Conservation (phyloP, 2,329 filamentous ascomycete species). For the Verticillium nubilum region DNA sequence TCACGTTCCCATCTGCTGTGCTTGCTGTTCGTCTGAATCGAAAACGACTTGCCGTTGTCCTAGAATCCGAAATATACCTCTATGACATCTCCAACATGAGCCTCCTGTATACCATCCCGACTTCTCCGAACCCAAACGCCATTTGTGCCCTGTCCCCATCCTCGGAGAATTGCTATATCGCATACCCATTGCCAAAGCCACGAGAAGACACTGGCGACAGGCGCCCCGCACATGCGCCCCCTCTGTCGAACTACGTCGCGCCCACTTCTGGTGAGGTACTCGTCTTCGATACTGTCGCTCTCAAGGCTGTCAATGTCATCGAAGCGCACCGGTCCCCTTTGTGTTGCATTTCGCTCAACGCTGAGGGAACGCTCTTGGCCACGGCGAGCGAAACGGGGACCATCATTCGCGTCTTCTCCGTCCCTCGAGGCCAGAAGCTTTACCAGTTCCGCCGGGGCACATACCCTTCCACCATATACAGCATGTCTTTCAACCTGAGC, state of each 20-base stretch:
- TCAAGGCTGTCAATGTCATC: slow-evolving; percentile 92
- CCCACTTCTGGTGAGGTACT: slow-evolving; percentile 89
- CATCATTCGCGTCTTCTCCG: slow-evolving; percentile 91
- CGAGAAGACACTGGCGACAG: slow-evolving; percentile 53
- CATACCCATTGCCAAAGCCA: slow-evolving; percentile 79
- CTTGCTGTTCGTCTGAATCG: slow-evolving; percentile 90
- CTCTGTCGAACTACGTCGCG: slow-evolving; percentile 68
- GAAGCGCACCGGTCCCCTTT: slow-evolving; percentile 91
- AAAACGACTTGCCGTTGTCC: slow-evolving; percentile 85
- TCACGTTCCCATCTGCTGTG: slow-evolving; percentile 96
- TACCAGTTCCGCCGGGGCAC: slow-evolving; percentile 95
- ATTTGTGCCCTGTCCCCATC: slow-evolving; percentile 92
- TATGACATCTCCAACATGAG: slow-evolving; percentile 99
- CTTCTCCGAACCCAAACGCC: slow-evolving; percentile 85
- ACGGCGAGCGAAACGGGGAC: slow-evolving; percentile 97
- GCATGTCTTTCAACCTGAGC: slow-evolving; percentile 97
- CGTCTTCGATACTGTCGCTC: slow-evolving; percentile 81
- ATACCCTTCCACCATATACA: slow-evolving; percentile 92
- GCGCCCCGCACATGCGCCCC: slow-evolving; percentile 78
- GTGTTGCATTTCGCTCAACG: slow-evolving; percentile 86
- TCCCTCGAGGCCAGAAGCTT: slow-evolving; percentile 85
- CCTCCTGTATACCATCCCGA: slow-evolving; percentile 85
- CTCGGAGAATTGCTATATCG: slow-evolving; percentile 92
- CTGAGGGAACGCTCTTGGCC: slow-evolving; percentile 83
- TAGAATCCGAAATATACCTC: slow-evolving; percentile 95